Percentiles rank a stretch among this genome's conserved stretches.
These are phyloP conservation scores for Hypoxylon trugodes DNA, from an alignment of 495 filamentous ascomycete species.

Conservation along the genomic window DNA sequence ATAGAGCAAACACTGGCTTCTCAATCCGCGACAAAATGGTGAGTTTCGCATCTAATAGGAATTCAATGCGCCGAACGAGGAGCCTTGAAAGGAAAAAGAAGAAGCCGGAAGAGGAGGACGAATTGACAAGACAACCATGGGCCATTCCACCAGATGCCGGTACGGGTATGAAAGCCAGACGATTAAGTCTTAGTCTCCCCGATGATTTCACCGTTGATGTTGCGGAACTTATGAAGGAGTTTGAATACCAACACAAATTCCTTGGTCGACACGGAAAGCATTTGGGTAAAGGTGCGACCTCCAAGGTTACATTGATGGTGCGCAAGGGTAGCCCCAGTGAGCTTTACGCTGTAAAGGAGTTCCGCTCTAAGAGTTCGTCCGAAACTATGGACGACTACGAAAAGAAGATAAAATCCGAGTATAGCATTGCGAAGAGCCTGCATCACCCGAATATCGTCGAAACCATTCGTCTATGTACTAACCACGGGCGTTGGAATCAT, in stretches of 20 bases:
- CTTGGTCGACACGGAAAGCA: conserved; percentile 68
- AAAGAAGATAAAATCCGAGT: conserved; percentile 83
- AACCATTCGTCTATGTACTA: conserved; percentile 72
- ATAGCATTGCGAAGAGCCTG: conserved; percentile 76
- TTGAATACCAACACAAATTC: conserved; percentile 64
- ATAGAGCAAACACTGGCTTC: conserved; percentile 58
- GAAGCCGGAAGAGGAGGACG: conserved; percentile 30
- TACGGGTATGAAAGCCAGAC: conserved; percentile 70
- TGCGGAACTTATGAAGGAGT: conserved; percentile 68
- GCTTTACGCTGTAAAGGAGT: conserved; percentile 80
- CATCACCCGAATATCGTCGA: conserved; percentile 83
- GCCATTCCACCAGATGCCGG: conserved; percentile 65
- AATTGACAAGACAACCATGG: conserved; percentile 52
- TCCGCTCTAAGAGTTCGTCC: conserved; percentile 67
- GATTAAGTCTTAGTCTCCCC: conserved; percentile 68
- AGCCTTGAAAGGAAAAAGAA: conserved; percentile 44
- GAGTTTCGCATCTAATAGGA: conserved; percentile 41
- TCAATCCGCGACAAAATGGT: conserved; percentile 51
- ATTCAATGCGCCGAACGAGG: conserved; percentile 38
- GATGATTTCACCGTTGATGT: conserved; percentile 71
- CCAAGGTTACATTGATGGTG: conserved; percentile 74
- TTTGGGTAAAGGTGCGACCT: conserved; percentile 76
- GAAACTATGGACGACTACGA: conserved; percentile 73
- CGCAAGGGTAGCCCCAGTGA: conserved; percentile 62
- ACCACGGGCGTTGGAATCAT: conserved; percentile 75